A percentile compares a stretch with the other conserved stretches of the same genome.
Conservation (phyloP, 192 early-diverging fungal species). For the Backusella liffmaniae region DNA sequence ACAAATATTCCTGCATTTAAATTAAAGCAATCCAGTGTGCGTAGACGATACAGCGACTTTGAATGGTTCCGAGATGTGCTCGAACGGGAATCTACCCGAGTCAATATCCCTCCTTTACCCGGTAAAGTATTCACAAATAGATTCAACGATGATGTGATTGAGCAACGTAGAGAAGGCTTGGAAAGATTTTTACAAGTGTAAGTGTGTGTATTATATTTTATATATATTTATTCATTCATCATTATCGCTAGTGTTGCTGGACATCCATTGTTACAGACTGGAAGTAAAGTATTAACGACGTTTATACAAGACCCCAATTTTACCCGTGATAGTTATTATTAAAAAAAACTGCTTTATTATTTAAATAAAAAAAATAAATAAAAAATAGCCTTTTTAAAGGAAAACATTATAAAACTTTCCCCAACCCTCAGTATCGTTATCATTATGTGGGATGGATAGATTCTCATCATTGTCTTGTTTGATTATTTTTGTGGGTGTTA, state of each 20-base stretch:
- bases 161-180: constrained; percentile 82
- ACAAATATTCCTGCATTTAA: constrained; percentile 99
- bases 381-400: neutral
- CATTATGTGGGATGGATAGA: neutral
- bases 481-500: neutral
- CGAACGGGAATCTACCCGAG: constrained; percentile 85
- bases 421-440: neutral
- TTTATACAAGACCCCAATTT: constrained; percentile 97
- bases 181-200: constrained; percentile 97
- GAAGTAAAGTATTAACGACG: constrained; percentile 87
- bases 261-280: constrained; percentile 96
- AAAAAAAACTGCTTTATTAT: constrained; percentile 28
- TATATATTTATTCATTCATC: neutral
- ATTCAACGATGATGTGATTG: constrained; percentile 91
- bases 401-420: neutral
- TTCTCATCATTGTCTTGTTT: neutral
- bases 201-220: constrained; percentile 25
- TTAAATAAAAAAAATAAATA: neutral
- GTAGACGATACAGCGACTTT: constrained; percentile 96
- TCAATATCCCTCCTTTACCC: constrained; percentile 94
- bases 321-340: constrained; percentile 69
- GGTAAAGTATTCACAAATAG: constrained; percentile 97
- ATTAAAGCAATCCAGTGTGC: constrained; percentile 74
- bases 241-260: constrained; percentile 69
- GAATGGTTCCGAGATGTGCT: constrained; percentile 97